phyloP scores from a whole-genome alignment of 257 asterid genomes.

The Solanum chiquidenum region DNA sequence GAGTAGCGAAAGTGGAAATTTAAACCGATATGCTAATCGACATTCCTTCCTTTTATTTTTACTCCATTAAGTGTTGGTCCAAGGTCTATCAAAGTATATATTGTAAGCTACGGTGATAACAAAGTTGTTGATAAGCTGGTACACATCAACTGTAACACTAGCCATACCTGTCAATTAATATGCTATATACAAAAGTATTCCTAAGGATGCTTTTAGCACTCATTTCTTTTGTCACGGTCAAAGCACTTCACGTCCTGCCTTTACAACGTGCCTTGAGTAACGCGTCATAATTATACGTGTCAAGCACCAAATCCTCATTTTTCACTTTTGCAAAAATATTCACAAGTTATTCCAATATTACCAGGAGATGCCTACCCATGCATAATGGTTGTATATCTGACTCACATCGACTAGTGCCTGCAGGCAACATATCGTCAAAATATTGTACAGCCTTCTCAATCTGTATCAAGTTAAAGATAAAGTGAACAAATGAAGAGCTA shows the following conservation, averaged over 20 bases:
- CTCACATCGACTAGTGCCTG: conserved; percentile 62
- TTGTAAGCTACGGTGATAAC: not conserved
- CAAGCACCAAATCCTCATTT: conserved; percentile 76
- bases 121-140: not conserved
- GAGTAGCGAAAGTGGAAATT: not conserved
- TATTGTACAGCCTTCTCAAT: conserved; percentile 71
- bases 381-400: conserved; percentile 88
- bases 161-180: conserved; percentile 79
- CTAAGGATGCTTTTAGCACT: conserved; percentile 52
- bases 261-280: conserved; percentile 89
- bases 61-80: not conserved
- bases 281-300: conserved; percentile 70
- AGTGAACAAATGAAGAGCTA: not conserved
- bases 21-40: not conserved
- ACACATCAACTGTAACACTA: not conserved
- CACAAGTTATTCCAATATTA: conserved; percentile 79
- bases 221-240: conserved; percentile 88
- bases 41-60: not conserved
- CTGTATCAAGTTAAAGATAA: conserved; percentile 20
- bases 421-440: conserved; percentile 72
- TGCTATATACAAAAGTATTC: conserved; percentile 77
- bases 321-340: conserved; percentile 75
- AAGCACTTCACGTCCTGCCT: conserved; percentile 95
- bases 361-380: conserved; percentile 90
- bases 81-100: not conserved